Conservation (phyloP, 257 asterid genomes). For the Lantana camara region DNA sequence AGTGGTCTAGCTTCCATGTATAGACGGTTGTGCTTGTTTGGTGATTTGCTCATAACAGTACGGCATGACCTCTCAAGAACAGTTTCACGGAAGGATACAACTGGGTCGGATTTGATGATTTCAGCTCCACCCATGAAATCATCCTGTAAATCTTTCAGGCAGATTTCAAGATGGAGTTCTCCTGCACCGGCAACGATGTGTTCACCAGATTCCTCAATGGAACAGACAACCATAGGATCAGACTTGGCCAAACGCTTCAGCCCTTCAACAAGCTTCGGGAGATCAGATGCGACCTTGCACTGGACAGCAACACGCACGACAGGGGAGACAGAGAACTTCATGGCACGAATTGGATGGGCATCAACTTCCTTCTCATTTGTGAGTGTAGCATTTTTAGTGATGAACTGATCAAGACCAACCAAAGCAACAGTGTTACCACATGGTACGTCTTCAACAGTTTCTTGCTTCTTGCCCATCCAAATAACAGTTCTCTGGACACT, state of each 20-base stretch:
- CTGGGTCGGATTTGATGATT: conserved; percentile 52
- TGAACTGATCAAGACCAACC: conserved; percentile 59
- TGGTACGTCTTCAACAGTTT: conserved; percentile 63
- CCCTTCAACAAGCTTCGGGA: conserved; percentile 56
- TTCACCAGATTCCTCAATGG: conserved; percentile 55
- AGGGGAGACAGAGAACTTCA: conserved; percentile 53
- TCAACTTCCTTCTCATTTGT: conserved; percentile 52
- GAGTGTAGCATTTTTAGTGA: conserved; percentile 50
- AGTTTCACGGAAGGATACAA: conserved; percentile 57
- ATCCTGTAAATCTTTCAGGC: conserved; percentile 49
- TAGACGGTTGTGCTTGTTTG: conserved; percentile 56
- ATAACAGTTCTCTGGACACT: conserved; percentile 55
- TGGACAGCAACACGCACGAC: conserved; percentile 53
- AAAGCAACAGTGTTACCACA: conserved; percentile 60
- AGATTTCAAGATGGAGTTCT: conserved; percentile 48
- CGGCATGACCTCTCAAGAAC: conserved; percentile 52
- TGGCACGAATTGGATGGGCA: conserved; percentile 52
- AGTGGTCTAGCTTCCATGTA: conserved; percentile 57
- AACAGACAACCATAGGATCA: conserved; percentile 52
- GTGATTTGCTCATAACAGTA: conserved; percentile 56
- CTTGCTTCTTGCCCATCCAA: conserved; percentile 63
- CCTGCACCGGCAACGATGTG: conserved; percentile 58
- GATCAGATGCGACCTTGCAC: conserved; percentile 57
- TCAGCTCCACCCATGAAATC: conserved; percentile 65
- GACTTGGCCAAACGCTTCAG: conserved; percentile 50